These are phyloP conservation scores for Scutellaria barbata DNA, from an alignment of 257 asterid species.

Conservation along the genomic window DNA sequence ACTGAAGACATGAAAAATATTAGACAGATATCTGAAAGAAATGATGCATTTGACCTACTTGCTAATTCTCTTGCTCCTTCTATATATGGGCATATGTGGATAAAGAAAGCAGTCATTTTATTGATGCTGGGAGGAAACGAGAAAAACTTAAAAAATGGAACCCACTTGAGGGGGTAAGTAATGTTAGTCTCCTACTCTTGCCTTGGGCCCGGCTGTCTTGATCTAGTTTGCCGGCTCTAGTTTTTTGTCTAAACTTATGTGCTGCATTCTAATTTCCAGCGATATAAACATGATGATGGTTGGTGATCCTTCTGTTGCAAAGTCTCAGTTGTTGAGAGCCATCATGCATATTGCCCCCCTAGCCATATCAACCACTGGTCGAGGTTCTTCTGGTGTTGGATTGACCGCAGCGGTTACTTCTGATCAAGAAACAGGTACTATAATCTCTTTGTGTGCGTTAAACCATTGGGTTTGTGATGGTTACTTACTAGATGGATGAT, in stretches of 20 bases:
- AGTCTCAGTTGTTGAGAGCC: constrained; percentile 96
- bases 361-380: constrained; percentile 96
- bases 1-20: constrained; percentile 78
- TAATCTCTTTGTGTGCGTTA: constrained; percentile 26
- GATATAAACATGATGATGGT: constrained; percentile 99
- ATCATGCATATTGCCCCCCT: constrained; percentile 96
- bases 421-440: constrained; percentile 94
- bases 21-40: constrained; percentile 68
- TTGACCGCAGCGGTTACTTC: constrained; percentile 99
- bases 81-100: constrained; percentile 92
- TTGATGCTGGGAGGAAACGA: constrained; percentile 98
- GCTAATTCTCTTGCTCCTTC: constrained; percentile 96
- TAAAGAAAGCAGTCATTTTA: constrained; percentile 86
- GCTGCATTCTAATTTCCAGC: constrained; percentile 48
- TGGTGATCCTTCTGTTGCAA: constrained; percentile 99
- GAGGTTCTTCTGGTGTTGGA: constrained; percentile 99
- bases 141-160: constrained; percentile 93
- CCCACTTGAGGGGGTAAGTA: constrained; percentile 93
- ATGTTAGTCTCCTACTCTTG: constrained; percentile 9
- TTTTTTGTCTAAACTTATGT: constrained; percentile 15
- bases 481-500: constrained; percentile 28
- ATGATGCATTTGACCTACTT: constrained; percentile 80
- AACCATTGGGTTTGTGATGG: constrained; percentile 20
- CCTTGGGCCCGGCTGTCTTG: not conserved
- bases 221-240: constrained; percentile 4